Percentiles rank a stretch among this genome's conserved stretches.
Conservation (phyloP, 768 basidiomycete genomes). For the Leccinum variicolor region DNA sequence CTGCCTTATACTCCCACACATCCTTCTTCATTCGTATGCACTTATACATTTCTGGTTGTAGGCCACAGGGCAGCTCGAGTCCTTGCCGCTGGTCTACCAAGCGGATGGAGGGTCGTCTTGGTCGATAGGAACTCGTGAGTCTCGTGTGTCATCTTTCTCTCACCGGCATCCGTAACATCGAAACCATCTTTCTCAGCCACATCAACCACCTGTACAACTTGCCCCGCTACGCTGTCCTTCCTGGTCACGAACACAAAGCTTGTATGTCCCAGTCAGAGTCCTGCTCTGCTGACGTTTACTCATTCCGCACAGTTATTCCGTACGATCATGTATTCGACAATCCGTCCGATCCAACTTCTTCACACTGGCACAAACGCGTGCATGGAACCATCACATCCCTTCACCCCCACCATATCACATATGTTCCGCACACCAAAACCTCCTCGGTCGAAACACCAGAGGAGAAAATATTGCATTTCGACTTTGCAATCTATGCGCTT, state of each 20-base stretch:
- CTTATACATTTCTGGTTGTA: constrained; percentile 14
- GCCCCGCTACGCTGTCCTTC: constrained; percentile 53
- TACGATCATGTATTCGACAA: constrained; percentile 45
- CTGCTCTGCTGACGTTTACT: neutral
- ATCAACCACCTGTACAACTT: constrained; percentile 59
- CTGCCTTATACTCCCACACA: neutral
- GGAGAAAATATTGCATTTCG: constrained; percentile 39
- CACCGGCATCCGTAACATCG: neutral
- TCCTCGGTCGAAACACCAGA: neutral
- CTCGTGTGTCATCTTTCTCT: neutral
- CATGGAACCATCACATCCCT: constrained; percentile 46
- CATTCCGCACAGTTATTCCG: constrained; percentile 44
- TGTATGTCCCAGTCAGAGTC: constrained; percentile 35
- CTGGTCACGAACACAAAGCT: constrained; percentile 64
- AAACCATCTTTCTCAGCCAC: constrained; percentile 32
- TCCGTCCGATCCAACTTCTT: constrained; percentile 10
- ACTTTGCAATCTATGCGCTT: constrained; percentile 59
- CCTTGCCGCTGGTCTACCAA: constrained; percentile 46
- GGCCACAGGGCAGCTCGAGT: constrained; percentile 49
- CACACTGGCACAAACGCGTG: constrained; percentile 33
- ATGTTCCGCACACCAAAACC: constrained; percentile 6
- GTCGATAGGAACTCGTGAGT: constrained; percentile 60
- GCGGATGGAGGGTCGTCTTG: constrained; percentile 52
- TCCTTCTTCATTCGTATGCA: neutral
- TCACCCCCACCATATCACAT: constrained; percentile 35